A percentile compares a stretch with the other conserved stretches of the same genome.
These are phyloP conservation scores for Cornus suecica DNA, from an alignment of 148 eudicot genomes.

Conservation along the genomic window DNA sequence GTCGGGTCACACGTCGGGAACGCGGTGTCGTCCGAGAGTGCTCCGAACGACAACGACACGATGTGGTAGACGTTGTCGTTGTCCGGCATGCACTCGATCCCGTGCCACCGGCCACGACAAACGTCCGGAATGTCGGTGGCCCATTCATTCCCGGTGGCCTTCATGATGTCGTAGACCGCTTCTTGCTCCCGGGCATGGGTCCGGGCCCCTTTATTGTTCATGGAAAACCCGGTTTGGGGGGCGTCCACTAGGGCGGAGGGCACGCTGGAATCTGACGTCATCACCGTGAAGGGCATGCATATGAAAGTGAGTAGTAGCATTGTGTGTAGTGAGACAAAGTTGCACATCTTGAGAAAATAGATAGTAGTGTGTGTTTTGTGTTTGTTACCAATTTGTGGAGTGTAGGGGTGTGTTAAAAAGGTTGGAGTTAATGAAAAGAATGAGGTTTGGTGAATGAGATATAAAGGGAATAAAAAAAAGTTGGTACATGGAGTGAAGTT, in stretches of 20 bases:
- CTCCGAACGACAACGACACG: slow-evolving; percentile 84
- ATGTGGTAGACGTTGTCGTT: slow-evolving; percentile 71
- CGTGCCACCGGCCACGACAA: slow-evolving; percentile 94
- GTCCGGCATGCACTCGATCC: slow-evolving; percentile 97
- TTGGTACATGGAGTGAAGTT: slow-evolving; percentile 27
- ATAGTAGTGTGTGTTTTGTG: no score
- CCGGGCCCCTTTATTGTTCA: slow-evolving; percentile 48
- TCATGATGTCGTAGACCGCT: slow-evolving; percentile 88
- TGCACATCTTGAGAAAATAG: slow-evolving; percentile 33
- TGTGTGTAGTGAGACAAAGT: slow-evolving; percentile 8
- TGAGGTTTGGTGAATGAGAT: slow-evolving; percentile 15
- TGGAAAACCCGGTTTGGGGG: slow-evolving; percentile 60
- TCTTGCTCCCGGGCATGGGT: slow-evolving; percentile 71
- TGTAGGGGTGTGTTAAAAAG: not conserved
- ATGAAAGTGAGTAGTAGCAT: slow-evolving; percentile 27
- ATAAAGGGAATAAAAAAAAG: not conserved
- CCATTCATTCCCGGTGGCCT: slow-evolving; percentile 87
- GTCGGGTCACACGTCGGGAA: slow-evolving; percentile 76
- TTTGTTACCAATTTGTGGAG: not conserved
- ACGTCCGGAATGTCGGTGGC: slow-evolving; percentile 85
- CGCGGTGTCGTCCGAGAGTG: slow-evolving; percentile 89
- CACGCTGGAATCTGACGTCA: slow-evolving; percentile 59
- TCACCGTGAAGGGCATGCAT: slow-evolving; percentile 48
- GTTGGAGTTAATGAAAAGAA: slow-evolving; percentile 14
- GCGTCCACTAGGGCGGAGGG: slow-evolving; percentile 64